Conservation (phyloP, 1,139 yeast species). For the Magnusiomyces clavatus region DNA sequence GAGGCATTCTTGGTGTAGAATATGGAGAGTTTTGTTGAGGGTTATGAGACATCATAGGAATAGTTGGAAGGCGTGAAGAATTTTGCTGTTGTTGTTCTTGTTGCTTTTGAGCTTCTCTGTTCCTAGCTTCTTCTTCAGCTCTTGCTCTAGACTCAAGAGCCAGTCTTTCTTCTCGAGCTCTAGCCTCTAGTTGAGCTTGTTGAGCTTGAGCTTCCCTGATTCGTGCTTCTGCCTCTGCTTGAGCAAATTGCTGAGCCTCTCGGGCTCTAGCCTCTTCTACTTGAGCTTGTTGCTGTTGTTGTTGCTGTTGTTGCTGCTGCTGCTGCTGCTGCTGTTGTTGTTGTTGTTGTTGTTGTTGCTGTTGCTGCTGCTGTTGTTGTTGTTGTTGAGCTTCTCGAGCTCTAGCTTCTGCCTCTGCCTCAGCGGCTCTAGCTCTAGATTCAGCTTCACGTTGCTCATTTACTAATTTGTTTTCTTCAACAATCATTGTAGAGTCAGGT, state of each 20-base stretch:
- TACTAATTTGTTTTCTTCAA: slow-evolving; percentile 21
- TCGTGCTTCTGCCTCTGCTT: background rate
- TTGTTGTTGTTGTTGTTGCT: slow-evolving; percentile 16
- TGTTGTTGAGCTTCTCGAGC: slow-evolving; percentile 19
- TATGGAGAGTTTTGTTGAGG: no score
- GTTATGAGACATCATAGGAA: no score
- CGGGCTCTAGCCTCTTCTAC: background rate
- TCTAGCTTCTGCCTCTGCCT: slow-evolving; percentile 19
- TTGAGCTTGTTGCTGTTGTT: slow-evolving; percentile 4
- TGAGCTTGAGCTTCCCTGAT: background rate
- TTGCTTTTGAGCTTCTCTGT: background rate
- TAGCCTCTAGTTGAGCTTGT: background rate
- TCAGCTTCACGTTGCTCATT: slow-evolving; percentile 18
- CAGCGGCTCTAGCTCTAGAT: slow-evolving; percentile 13
- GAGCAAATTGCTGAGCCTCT: background rate
- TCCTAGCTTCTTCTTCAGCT: background rate
- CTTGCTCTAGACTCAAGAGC: background rate
- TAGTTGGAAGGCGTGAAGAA: no score
- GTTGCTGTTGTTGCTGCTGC: slow-evolving; percentile 13
- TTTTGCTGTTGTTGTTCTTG: background rate
- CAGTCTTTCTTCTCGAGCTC: background rate
- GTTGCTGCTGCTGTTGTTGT: slow-evolving; percentile 10
- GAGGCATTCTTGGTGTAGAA: no score
- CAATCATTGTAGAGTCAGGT: slow-evolving; percentile 1
- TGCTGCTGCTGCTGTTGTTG: slow-evolving; percentile 22